A percentile compares a stretch with the other conserved stretches of the same genome.
Conservation (phyloP, 2,329 filamentous ascomycete genomes). For the Neofusicoccum laricinum region DNA sequence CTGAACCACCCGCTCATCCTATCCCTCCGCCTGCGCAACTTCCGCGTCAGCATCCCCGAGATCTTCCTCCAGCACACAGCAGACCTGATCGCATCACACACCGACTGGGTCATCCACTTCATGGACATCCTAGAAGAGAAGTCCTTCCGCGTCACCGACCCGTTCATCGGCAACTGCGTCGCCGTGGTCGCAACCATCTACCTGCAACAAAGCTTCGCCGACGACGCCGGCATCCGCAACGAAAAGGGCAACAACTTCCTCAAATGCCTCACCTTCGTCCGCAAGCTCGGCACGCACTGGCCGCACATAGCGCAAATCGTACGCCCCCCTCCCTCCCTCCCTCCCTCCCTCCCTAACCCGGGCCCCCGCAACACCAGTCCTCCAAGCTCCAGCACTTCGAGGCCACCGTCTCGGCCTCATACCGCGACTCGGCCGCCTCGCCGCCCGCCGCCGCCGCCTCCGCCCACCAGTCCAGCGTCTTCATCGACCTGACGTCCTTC, state of each 20-base stretch:
- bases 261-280: slow-evolving; percentile 46
- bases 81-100: slow-evolving; percentile 51
- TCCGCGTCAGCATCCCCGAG: slow-evolving; percentile 52
- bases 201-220: slow-evolving; percentile 53
- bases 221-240: slow-evolving; percentile 35
- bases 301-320: slow-evolving; percentile 44
- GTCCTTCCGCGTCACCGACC: slow-evolving; percentile 46
- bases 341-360: too few species aligned
- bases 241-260: slow-evolving; percentile 45
- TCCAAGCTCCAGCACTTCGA: slow-evolving; percentile 42
- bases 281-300: slow-evolving; percentile 39
- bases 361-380: too few species aligned
- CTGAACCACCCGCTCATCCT: slow-evolving; percentile 55
- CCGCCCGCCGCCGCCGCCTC: slow-evolving; percentile 31
- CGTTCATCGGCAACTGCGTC: slow-evolving; percentile 49
- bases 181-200: slow-evolving; percentile 55
- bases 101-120: slow-evolving; percentile 54
- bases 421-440: slow-evolving; percentile 25
- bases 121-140: slow-evolving; percentile 48
- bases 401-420: slow-evolving; percentile 45
- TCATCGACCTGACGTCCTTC: slow-evolving; percentile 48
- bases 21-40: slow-evolving; percentile 52
- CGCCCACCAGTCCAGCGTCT: slow-evolving; percentile 24
- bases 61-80: slow-evolving; percentile 55
- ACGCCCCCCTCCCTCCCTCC: neutral